phyloP scores from a whole-genome alignment of 23 red algal genomes.

The Cyanidioschyzon merolae region DNA sequence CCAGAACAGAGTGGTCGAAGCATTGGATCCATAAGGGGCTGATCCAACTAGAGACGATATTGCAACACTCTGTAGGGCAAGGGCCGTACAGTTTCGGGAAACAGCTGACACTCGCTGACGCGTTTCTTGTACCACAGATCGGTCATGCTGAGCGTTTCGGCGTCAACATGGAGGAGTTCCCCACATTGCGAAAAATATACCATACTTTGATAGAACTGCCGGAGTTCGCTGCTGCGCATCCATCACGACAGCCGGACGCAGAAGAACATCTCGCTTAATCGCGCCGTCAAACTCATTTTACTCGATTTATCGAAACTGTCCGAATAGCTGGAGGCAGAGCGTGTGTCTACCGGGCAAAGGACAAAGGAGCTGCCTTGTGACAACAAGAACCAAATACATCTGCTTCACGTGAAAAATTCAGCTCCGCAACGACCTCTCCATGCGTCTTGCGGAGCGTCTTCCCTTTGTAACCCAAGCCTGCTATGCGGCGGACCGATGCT shows the following conservation, averaged over 20 bases:
- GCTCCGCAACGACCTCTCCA: too few species aligned
- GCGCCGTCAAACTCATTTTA: too few species aligned
- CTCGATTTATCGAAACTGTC: too few species aligned
- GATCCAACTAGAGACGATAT: constrained; percentile 21
- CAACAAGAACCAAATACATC: too few species aligned
- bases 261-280: constrained; percentile 9
- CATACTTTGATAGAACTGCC: constrained; percentile 26
- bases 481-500: too few species aligned
- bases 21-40: constrained; percentile 25
- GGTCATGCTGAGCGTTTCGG: constrained; percentile 22
- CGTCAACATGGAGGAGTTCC: constrained; percentile 24
- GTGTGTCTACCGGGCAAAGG: too few species aligned
- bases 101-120: constrained; percentile 33
- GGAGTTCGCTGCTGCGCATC: constrained; percentile 30
- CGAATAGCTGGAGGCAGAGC: too few species aligned
- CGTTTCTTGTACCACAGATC: constrained; percentile 30
- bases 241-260: constrained; percentile 35
- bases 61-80: background rate
- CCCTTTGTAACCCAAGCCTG: too few species aligned
- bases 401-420: too few species aligned
- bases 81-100: constrained; percentile 34
- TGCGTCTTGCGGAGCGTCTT: too few species aligned
- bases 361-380: too few species aligned
- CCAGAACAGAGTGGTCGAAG: background rate
- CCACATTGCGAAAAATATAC: constrained; percentile 16